phyloP scores from a whole-genome alignment of 2,329 filamentous ascomycete species.

The Penicillium verrucosum region DNA sequence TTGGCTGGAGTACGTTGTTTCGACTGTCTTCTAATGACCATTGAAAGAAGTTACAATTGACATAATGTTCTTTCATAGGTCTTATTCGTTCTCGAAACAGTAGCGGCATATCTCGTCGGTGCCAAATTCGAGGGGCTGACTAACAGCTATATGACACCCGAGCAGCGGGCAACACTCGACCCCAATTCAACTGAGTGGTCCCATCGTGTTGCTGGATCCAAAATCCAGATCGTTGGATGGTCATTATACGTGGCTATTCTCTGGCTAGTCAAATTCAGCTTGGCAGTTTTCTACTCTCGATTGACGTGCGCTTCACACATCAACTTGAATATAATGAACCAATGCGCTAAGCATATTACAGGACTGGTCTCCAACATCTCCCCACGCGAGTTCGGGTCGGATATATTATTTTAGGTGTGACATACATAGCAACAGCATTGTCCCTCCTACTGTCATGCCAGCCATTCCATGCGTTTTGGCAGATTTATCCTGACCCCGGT shows the following conservation, averaged over 20 bases:
- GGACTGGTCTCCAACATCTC: conserved; percentile 39
- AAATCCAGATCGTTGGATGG: conserved; percentile 54
- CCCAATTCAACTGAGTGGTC: conserved; percentile 46
- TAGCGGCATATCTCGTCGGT: conserved; percentile 48
- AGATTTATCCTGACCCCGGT: conserved; percentile 57
- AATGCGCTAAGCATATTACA: conserved; percentile 16
- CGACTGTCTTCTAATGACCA: neutral
- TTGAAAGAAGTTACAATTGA: neutral
- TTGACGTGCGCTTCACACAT: conserved; percentile 41
- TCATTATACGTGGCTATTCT: conserved; percentile 52
- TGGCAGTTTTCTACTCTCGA: conserved; percentile 55
- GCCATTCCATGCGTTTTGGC: conserved; percentile 56
- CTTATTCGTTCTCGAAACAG: conserved; percentile 49
- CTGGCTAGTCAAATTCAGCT: conserved; percentile 52
- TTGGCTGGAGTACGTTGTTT: conserved; percentile 15
- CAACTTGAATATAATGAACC: neutral
- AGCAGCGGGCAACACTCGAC: conserved; percentile 46
- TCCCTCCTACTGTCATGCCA: conserved; percentile 53
- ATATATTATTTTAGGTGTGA: conserved; percentile 48
- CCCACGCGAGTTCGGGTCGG: conserved; percentile 48
- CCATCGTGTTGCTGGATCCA: conserved; percentile 49
- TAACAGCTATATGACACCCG: conserved; percentile 55
- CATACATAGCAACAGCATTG: conserved; percentile 48
- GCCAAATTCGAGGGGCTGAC: conserved; percentile 49
- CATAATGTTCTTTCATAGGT: conserved; percentile 29